Base-by-base conservation (phyloP, 805 yeast species). In the Candida coquimbonensis region DNA sequence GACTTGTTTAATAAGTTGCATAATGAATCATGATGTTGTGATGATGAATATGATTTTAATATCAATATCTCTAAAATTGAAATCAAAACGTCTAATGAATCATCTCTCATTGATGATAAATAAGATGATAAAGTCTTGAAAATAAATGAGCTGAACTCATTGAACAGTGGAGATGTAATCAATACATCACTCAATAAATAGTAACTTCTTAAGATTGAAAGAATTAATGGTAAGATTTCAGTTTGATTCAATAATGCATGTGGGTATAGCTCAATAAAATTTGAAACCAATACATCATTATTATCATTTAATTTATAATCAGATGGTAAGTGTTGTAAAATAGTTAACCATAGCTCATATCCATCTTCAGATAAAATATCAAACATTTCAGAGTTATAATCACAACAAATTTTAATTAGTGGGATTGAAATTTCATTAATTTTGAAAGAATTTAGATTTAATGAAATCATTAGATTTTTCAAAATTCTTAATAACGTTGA, bases 331-430 rank as follows among this genome's bases (percentile, higher is more conserved):
- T 80, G 79, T 50, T 78, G 85, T 43, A 88, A 60, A 2, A 85
- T 61, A 1, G 82, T 70, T n/a, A 75, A 68, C 96, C 96, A 88
- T 37, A 90, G 68, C 46, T 87, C 95, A 57, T 77, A 80, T 0
- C 95, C 96, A 65, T 90, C 97, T 59, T 90, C 97, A 17, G 83
- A 73, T 9, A 90, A 62, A 44, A 86, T 67, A 2, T 76, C 66
- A 48, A 77, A 75, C 43, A 67, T 70, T 21, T 73, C 73, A 0
- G 88, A 75, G 19, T 69, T 67, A 1, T 81, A 74, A 52, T 86
- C 80, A 55, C 93, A 82, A 40, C 83, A 75, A 8, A 69, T 64
- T 12, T 68, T 65, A 25, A 89, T 71, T 48, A 87, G 65, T 0
- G 95, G 93, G 12, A 87, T 54, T 1, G 83, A 73, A 29, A 83